Evolutionary conservation across 2,329 filamentous ascomycete species (phyloP), one percentile per base, ranked within the genome.

Genomic region (Pseudonectria buxi): DNA sequence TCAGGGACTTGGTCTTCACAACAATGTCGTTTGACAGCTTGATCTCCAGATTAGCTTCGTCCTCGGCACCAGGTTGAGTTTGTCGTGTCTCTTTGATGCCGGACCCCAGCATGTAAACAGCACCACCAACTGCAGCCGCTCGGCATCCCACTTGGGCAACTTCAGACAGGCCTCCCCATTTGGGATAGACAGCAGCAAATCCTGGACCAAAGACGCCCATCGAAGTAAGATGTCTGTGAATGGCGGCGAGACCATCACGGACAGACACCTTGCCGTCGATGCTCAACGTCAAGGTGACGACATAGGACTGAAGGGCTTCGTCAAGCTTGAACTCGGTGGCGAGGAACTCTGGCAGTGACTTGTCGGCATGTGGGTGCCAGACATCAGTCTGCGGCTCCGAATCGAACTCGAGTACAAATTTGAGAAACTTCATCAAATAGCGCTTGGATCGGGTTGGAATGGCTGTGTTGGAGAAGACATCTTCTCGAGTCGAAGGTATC

Each of bases 161-260:
- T 62, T 98, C 90, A 24, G 87, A 83, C 30, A 84, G 71, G 18
- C 90, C 88, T 30, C 90, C 90, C 82, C 88, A 98, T 69, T 95
- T 95, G 14, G 89, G 83, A 47, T 94, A 77, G 10, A 98, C 78
- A 30, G 87, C 86, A 33, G 86, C 86, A 56, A 96, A 96, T 9
- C 90, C 88, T 31, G 84, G 76, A 0, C 90, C 90, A 50, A 95
- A 90, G 4, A 86, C 67, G 7, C 90, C 89, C 61, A 94, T 89
- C 1, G 90, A 95, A 11, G 76, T 75, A 33, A 96, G 66, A 60
- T 98, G 89, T 29, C 81, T 78, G 47, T 83, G 74, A 37, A 96
- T 84, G 16, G 78, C 72, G 3, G 76, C 72, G 15, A 96, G 62
- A 0, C 87, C 87, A 51, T 78, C 78, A 33, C 54, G 57, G 22